Conservation (phyloP, 2,329 filamentous ascomycete species). For the Penicillium hesseltinei region DNA sequence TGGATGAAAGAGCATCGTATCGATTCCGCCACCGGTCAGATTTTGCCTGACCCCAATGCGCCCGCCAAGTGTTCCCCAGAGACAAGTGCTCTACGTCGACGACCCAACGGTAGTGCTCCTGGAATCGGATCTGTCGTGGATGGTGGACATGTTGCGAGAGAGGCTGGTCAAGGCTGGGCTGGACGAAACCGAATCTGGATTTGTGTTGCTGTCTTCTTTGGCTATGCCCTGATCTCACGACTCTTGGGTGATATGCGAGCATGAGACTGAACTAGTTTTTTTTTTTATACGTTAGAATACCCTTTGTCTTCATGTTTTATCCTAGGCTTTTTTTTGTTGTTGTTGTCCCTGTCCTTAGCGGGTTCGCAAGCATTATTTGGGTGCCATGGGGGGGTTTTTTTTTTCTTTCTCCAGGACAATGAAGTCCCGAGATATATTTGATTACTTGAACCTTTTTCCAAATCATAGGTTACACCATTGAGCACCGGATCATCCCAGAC, state of each 20-base stretch:
- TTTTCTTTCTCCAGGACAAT: not conserved
- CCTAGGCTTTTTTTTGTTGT: not conserved
- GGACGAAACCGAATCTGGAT: slow-evolving; percentile 75
- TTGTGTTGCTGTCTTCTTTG: slow-evolving; percentile 66
- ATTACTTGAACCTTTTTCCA: not conserved
- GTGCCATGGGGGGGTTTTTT: slow-evolving; percentile 6
- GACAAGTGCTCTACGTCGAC: slow-evolving; percentile 63
- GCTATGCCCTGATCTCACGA: slow-evolving; percentile 79
- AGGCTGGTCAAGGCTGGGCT: slow-evolving; percentile 80
- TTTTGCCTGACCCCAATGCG: slow-evolving; percentile 55
- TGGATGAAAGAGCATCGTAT: slow-evolving; percentile 86
- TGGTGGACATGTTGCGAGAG: slow-evolving; percentile 69
- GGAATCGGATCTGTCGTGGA: slow-evolving; percentile 68
- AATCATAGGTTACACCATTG: slow-evolving; percentile 15
- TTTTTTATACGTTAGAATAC: not conserved
- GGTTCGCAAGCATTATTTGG: slow-evolving; percentile 17
- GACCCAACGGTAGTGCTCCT: slow-evolving; percentile 56
- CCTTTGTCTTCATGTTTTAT: slow-evolving; percentile 1
- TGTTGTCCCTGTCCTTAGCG: slow-evolving; percentile 14
- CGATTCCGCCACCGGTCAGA: slow-evolving; percentile 71
- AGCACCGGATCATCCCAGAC: slow-evolving; percentile 19
- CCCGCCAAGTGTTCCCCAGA: slow-evolving; percentile 58
- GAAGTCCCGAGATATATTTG: not conserved
- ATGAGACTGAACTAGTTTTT: slow-evolving; percentile 17
- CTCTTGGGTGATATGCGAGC: slow-evolving; percentile 59